Evolutionary conservation across 1,139 yeast genomes (phyloP).

Genomic region (Arxiozyma slooffiae): DNA sequence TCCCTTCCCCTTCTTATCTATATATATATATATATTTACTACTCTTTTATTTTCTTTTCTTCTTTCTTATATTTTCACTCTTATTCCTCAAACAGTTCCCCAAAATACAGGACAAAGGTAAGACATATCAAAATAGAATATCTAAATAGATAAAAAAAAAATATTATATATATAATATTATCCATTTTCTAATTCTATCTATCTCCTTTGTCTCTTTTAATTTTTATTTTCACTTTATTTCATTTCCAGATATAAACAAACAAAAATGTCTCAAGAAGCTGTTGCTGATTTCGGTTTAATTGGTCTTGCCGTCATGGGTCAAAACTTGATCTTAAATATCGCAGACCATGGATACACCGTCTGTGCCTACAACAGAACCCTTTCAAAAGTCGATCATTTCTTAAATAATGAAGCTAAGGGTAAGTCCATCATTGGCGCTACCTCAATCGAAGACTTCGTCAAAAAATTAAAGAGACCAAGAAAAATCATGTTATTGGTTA

Average conservation of each 20-base stretch:
- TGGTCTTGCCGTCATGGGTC: conserved; percentile 99
- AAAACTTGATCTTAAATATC: conserved; percentile 91
- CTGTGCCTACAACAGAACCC: conserved; percentile 97
- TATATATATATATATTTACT: too few species aligned
- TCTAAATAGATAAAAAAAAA: too few species aligned
- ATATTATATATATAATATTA: too few species aligned
- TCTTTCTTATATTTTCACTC: too few species aligned
- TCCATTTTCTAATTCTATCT: neutral
- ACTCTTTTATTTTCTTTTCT: too few species aligned
- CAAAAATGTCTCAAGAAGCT: conserved; percentile 9
- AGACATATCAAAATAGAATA: too few species aligned
- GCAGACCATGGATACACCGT: conserved; percentile 98
- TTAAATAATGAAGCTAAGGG: conserved; percentile 94
- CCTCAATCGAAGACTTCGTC: conserved; percentile 78
- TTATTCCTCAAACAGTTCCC: too few species aligned
- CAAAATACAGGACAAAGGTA: too few species aligned
- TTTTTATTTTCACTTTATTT: neutral
- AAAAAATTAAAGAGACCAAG: conserved; percentile 94
- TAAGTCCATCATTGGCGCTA: conserved; percentile 89
- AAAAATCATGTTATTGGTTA: conserved; percentile 85
- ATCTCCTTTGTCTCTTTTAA: neutral
- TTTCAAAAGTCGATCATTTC: conserved; percentile 88
- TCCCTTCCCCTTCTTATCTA: neutral
- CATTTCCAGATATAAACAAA: neutral
- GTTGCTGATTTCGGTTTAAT: conserved; percentile 93